Evolutionary conservation across 148 eudicot species (phyloP).

Genomic region (Camellia japonica): DNA sequence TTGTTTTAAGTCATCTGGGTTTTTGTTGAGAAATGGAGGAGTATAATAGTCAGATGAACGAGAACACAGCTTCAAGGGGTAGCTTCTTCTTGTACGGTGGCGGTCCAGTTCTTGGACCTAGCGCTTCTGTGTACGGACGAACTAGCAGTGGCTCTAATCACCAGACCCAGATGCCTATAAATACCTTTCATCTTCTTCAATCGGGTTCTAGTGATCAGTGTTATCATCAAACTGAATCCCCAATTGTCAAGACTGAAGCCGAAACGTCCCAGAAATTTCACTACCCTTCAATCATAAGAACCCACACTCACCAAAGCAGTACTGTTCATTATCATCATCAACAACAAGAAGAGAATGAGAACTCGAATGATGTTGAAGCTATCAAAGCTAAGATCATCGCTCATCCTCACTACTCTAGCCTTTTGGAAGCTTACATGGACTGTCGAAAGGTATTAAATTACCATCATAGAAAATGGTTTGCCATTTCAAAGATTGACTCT

Average conservation of each 20-base stretch:
- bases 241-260: conserved; percentile 44
- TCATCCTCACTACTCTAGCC: conserved; percentile 88
- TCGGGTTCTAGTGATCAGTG: neutral
- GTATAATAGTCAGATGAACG: conserved; percentile 34
- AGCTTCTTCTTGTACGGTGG: conserved; percentile 37
- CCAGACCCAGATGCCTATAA: conserved; percentile 16
- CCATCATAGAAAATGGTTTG: too few species aligned
- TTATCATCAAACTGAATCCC: conserved; percentile 14
- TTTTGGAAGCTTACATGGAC: conserved; percentile 84
- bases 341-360: neutral
- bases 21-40: conserved; percentile 34
- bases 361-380: conserved; percentile 48
- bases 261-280: conserved; percentile 24
- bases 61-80: conserved; percentile 23
- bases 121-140: conserved; percentile 29
- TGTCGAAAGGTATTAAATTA: conserved; percentile 64
- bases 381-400: conserved; percentile 84
- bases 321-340: conserved; percentile 6
- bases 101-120: conserved; percentile 25
- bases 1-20: neutral
- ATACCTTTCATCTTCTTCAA: conserved; percentile 17
- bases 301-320: conserved; percentile 14
- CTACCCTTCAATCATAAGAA: conserved; percentile 27
- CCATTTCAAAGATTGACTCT: neutral
- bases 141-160: conserved; percentile 7